Conservation (phyloP, 495 filamentous ascomycete species). For the Neurospora sp. region DNA sequence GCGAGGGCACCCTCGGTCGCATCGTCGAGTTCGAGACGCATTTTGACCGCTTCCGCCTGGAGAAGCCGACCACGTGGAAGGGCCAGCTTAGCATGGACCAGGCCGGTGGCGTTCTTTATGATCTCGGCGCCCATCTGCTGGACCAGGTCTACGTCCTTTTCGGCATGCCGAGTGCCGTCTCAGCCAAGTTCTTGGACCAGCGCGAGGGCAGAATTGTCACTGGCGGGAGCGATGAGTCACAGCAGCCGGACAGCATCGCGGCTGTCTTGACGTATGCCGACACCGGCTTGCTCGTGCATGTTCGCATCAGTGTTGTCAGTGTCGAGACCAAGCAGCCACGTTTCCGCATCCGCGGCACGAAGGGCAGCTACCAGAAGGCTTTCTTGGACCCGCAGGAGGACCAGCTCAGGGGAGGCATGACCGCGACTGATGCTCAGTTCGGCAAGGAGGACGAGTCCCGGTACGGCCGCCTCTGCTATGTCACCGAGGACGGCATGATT, state of each 20-base stretch:
- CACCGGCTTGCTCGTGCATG: conserved; percentile 48
- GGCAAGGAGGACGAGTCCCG: conserved; percentile 48
- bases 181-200: conserved; percentile 58
- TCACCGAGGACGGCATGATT: conserved; percentile 27
- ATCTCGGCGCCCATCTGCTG: conserved; percentile 75
- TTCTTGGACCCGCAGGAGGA: conserved; percentile 76
- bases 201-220: conserved; percentile 34
- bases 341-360: conserved; percentile 72
- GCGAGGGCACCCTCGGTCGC: conserved; percentile 46
- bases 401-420: conserved; percentile 60
- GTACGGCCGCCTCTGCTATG: conserved; percentile 31
- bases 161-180: conserved; percentile 60
- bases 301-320: conserved; percentile 60
- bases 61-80: conserved; percentile 58
- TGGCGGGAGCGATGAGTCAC: conserved; percentile 35
- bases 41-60: conserved; percentile 69
- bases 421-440: conserved; percentile 53
- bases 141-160: conserved; percentile 76
- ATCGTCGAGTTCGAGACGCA: conserved; percentile 70
- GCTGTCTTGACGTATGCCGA: conserved; percentile 57
- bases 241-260: conserved; percentile 60
- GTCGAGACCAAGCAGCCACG: conserved; percentile 61
- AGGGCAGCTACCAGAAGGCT: conserved; percentile 73
- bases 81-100: conserved; percentile 44
- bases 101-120: conserved; percentile 66